A percentile compares a stretch with the other conserved stretches of the same genome.
phyloP scores from a whole-genome alignment of 2,329 filamentous ascomycete genomes.

The Pseudocercospora cruenta region DNA sequence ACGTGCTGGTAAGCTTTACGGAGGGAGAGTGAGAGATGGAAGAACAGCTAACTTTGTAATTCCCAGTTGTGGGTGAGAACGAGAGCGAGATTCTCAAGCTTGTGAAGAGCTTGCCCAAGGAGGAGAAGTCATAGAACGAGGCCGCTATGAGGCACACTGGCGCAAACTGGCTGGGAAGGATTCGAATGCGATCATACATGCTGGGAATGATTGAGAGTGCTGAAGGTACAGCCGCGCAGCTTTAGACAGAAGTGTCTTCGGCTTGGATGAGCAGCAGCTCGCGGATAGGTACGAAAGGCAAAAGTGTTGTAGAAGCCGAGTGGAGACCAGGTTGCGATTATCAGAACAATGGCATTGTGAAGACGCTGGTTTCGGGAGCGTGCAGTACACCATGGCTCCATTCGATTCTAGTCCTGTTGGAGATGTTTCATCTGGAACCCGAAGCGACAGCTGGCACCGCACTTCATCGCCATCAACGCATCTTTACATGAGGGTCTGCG shows the following conservation, averaged over 20 bases:
- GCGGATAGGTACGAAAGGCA: not conserved
- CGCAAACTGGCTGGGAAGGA: not conserved
- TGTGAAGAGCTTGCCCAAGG: constrained; percentile 62
- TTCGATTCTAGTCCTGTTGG: not conserved
- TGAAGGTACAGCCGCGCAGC: not conserved
- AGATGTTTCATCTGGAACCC: constrained; percentile 1
- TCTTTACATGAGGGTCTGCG: not conserved
- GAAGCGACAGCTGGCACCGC: constrained; percentile 3
- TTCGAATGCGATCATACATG: not conserved
- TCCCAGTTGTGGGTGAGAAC: constrained; percentile 68
- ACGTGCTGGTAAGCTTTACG: constrained; percentile 61
- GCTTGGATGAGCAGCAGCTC: not conserved
- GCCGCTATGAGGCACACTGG: constrained; percentile 23
- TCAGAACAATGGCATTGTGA: constrained; percentile 19
- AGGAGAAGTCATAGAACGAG: constrained; percentile 26
- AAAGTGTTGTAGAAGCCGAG: not conserved
- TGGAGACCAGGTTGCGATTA: not conserved
- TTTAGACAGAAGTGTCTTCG: not conserved
- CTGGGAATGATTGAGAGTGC: not conserved
- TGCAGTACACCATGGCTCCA: constrained; percentile 11
- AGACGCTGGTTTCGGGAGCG: constrained; percentile 19
- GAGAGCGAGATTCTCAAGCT: constrained; percentile 89
- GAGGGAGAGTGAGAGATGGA: not conserved
- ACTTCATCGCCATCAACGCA: not conserved
- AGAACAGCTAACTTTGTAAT: not conserved